Conservation (phyloP, 2,329 filamentous ascomycete species). For the Fusarium lateritium region DNA sequence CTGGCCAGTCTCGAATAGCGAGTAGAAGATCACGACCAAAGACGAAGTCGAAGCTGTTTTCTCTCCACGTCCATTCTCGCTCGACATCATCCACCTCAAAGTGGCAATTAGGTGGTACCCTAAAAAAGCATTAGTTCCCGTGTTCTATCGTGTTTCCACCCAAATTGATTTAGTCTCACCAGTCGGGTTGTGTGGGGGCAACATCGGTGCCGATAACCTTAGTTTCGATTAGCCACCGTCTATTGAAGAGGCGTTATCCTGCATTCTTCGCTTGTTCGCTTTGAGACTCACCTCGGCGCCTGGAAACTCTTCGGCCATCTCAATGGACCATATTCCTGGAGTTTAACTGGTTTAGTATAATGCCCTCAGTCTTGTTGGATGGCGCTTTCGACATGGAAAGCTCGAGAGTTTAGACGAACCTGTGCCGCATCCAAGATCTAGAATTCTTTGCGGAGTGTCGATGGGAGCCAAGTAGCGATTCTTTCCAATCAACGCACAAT, state of each 20-base stretch:
- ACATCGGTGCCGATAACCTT: conserved; percentile 44
- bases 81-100: conserved; percentile 58
- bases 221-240: too few species aligned
- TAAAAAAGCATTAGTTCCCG: conserved; percentile 30
- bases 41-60: conserved; percentile 55
- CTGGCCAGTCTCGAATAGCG: too few species aligned
- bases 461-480: conserved; percentile 46
- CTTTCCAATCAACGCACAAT: conserved; percentile 50
- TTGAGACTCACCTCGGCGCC: conserved; percentile 31
- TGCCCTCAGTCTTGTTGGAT: too few species aligned
- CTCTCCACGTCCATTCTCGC: conserved; percentile 56
- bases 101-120: conserved; percentile 56
- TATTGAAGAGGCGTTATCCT: too few species aligned
- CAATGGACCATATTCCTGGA: conserved; percentile 52
- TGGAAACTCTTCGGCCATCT: conserved; percentile 55
- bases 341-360: conserved; percentile 1
- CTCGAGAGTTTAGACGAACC: conserved; percentile 29
- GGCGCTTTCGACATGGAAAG: neutral
- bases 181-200: conserved; percentile 42
- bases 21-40: conserved; percentile 52
- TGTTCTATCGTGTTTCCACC: neutral
- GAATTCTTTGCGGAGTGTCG: conserved; percentile 45
- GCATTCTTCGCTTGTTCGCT: too few species aligned
- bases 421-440: conserved; percentile 53
- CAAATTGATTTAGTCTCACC: conserved; percentile 13